A percentile compares a stretch with the other conserved stretches of the same genome.
phyloP scores from a whole-genome alignment of 129 eudicot genomes.

The Tagetes erecta region DNA sequence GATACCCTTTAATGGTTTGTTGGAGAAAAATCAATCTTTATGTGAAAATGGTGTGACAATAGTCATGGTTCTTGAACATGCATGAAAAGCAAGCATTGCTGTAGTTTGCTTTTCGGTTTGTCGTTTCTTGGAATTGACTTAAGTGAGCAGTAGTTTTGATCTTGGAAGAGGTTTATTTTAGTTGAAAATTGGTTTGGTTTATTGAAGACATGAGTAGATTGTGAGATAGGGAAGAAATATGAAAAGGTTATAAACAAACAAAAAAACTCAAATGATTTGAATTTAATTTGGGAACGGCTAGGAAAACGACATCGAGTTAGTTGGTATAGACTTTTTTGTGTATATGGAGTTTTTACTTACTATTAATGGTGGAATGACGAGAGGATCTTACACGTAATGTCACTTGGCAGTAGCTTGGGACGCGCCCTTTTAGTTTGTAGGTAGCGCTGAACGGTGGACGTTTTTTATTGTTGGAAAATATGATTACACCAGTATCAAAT shows the following conservation, averaged over 20 bases:
- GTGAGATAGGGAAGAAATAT: slow-evolving; percentile 13
- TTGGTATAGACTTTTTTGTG: background rate
- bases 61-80: background rate
- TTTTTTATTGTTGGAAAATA: background rate
- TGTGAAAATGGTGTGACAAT: slow-evolving; percentile 5
- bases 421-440: background rate
- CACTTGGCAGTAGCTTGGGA: slow-evolving; percentile 2
- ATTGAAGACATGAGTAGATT: background rate
- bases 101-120: background rate
- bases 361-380: slow-evolving; percentile 15
- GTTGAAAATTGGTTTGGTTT: background rate
- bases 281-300: background rate
- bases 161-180: slow-evolving; percentile 14
- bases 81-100: background rate
- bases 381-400: background rate
- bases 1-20: slow-evolving; percentile 19
- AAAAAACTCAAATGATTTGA: slow-evolving; percentile 1
- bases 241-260: background rate
- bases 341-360: slow-evolving; percentile 16
- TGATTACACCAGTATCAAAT: background rate
- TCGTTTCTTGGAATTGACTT: slow-evolving; percentile 17
- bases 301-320: background rate
- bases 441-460: background rate
- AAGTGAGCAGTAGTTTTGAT: background rate
- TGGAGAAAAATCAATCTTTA: background rate